Evolutionary conservation across 2,329 filamentous ascomycete genomes (phyloP).

Genomic region (Pseudonectria buxi): DNA sequence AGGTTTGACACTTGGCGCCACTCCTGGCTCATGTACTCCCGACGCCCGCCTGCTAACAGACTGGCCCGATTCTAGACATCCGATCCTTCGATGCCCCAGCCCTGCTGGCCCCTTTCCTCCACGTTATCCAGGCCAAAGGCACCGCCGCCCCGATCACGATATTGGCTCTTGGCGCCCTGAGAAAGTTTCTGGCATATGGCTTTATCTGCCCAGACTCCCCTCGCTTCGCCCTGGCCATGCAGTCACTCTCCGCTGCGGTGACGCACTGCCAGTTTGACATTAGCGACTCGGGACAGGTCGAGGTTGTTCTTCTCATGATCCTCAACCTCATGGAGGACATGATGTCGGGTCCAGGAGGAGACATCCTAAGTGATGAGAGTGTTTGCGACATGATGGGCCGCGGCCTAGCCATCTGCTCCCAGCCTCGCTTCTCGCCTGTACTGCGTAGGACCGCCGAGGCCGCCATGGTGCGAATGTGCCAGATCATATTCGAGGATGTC

Average conservation of each 20-base stretch:
- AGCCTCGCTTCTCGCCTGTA: slow-evolving; percentile 83
- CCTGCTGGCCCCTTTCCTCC: slow-evolving; percentile 86
- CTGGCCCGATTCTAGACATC: slow-evolving; percentile 56
- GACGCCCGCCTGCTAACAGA: slow-evolving; percentile 3
- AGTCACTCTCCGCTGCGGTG: slow-evolving; percentile 86
- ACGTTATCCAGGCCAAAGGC: slow-evolving; percentile 92
- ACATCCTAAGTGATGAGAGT: slow-evolving; percentile 93
- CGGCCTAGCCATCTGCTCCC: slow-evolving; percentile 93
- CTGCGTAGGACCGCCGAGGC: slow-evolving; percentile 88
- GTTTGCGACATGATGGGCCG: slow-evolving; percentile 99
- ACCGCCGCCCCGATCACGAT: slow-evolving; percentile 96
- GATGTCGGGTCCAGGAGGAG: slow-evolving; percentile 87
- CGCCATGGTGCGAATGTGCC: slow-evolving; percentile 98
- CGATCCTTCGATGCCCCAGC: slow-evolving; percentile 81
- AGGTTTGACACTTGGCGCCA: slow-evolving; percentile 43
- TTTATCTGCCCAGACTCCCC: slow-evolving; percentile 80
- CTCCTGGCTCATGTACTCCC: not conserved
- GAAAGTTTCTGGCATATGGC: slow-evolving; percentile 94
- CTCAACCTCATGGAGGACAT: slow-evolving; percentile 97
- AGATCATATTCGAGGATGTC: slow-evolving; percentile 91
- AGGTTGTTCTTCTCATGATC: slow-evolving; percentile 91
- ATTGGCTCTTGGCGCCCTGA: slow-evolving; percentile 84
- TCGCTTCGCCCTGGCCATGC: slow-evolving; percentile 87
- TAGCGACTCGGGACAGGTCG: slow-evolving; percentile 88
- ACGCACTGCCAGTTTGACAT: slow-evolving; percentile 98